phyloP scores from a whole-genome alignment of 2,329 filamentous ascomycete genomes.

The Lojkania enalia region DNA sequence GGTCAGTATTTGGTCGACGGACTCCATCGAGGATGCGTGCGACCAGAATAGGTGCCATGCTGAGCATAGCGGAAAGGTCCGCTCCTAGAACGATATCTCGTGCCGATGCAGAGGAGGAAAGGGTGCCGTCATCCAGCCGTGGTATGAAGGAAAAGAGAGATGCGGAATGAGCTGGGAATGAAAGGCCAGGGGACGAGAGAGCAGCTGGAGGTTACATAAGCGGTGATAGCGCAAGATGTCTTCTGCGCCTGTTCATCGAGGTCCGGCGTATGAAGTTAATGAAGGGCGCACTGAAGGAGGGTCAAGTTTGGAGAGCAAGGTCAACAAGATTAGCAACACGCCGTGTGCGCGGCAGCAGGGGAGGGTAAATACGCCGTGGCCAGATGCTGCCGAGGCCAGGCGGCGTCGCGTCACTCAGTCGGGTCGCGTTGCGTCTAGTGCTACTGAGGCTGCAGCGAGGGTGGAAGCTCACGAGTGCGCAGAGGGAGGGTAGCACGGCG shows the following conservation, averaged over 20 bases:
- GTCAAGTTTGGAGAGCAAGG: constrained; percentile 14
- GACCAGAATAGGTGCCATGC: constrained; percentile 34
- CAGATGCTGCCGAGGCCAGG: constrained; percentile 34
- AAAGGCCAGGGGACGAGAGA: constrained; percentile 18
- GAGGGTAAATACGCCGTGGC: constrained; percentile 29
- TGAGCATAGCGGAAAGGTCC: constrained; percentile 29
- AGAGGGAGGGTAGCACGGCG: constrained; percentile 32
- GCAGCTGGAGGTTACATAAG: constrained; percentile 35
- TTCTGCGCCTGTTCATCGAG: constrained; percentile 22
- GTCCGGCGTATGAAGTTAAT: constrained; percentile 25
- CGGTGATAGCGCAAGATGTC: constrained; percentile 26
- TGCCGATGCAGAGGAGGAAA: constrained; percentile 8
- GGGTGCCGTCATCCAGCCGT: constrained; percentile 27
- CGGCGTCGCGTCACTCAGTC: constrained; percentile 25
- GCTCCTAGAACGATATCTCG: constrained; percentile 16
- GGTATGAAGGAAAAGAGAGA: constrained; percentile 22
- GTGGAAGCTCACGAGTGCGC: constrained; percentile 13
- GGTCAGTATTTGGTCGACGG: constrained; percentile 32
- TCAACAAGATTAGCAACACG: constrained; percentile 31
- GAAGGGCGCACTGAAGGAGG: constrained; percentile 13
- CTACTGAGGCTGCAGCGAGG: constrained; percentile 31
- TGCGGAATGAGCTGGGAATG: constrained; percentile 27
- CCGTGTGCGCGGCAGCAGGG: constrained; percentile 30
- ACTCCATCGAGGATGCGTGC: constrained; percentile 35
- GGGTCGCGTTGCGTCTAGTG: constrained; percentile 30